Base-by-base conservation (phyloP, 2,329 filamentous ascomycete genomes). In the Graphilbum fragrans region DNA sequence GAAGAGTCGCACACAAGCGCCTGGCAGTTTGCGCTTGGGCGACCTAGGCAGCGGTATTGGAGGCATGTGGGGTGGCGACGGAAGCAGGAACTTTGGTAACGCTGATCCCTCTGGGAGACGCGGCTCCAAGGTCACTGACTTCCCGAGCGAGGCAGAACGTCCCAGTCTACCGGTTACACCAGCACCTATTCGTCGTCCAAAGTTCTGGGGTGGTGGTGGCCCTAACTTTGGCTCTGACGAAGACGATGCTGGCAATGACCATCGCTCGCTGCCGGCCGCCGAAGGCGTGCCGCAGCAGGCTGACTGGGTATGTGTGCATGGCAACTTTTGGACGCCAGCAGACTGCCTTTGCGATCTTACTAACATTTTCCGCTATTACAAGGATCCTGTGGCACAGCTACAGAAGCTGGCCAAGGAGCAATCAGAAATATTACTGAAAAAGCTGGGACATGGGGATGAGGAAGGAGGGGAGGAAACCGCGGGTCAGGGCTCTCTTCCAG, bases 81-180 rank as follows among this genome's bases (percentile, higher is more conserved):
- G 23, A 16, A 27, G 19, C 5, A 32, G 32, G 16, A 38, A 18
- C 10, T 42, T 22, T 17, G 40, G 19, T 19, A 42, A 32, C 36
- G 36, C 27, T 18, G 17, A 52, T 49, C 38, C 52, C 22, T 53
- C 50, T 48, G 46, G 42, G 48, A 55, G 57, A 49, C 58, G 56
- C 36, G 63, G 74, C 55, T 70, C 82, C 45, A 84, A 74, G 55
- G 63, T 94, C 47, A 94, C 87, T 45, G 85, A 94, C 63, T 95
- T 94, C 58, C 88, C 88, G 5, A 82, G 74, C 49, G 83, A 82
- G 53, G 60, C 75, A 45, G 88, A 95, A 56, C 74, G 87, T 37
- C 87, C 87, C 38, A 94, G 86, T 58, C 69, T 95, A 44, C 87
- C 90, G 5, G 88, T 94, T 29, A 95, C 88, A 10, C 88, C 88